Evolutionary conservation across 768 basidiomycete genomes (phyloP).

Genomic region (Amanita polypyramis): DNA sequence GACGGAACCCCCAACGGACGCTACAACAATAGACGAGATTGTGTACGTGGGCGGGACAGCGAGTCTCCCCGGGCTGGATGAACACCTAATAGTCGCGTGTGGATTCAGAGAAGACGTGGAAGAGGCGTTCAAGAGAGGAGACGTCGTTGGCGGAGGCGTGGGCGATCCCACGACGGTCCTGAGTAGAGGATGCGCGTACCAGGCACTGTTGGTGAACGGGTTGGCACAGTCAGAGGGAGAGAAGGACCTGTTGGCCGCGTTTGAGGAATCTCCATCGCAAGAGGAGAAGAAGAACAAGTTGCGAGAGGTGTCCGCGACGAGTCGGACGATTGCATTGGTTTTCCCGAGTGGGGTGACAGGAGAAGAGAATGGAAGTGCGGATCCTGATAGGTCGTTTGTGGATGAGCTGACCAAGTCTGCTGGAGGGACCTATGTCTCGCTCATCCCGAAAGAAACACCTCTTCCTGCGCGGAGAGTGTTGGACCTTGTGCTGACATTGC

Average conservation of each 20-base stretch:
- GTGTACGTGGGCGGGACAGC: conserved; percentile 74
- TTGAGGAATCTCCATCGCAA: conserved; percentile 20
- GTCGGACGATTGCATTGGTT: conserved; percentile 52
- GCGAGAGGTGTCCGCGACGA: conserved; percentile 42
- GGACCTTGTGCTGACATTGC: conserved; percentile 27
- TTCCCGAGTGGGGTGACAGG: conserved; percentile 35
- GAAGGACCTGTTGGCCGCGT: conserved; percentile 40
- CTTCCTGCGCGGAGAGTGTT: conserved; percentile 57
- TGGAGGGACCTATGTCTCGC: conserved; percentile 56
- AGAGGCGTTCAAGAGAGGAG: conserved; percentile 57
- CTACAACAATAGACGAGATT: conserved; percentile 65
- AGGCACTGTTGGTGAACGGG: conserved; percentile 51
- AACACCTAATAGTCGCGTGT: conserved; percentile 31
- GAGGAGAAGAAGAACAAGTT: conserved; percentile 18
- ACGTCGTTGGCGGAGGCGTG: conserved; percentile 58
- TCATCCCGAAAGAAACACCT: conserved; percentile 62
- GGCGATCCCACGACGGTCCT: conserved; percentile 75
- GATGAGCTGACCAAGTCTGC: conserved; percentile 22
- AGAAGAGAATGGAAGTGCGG: conserved; percentile 13
- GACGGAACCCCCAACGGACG: conserved; percentile 37
- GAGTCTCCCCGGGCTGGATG: conserved; percentile 66
- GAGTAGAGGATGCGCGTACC: conserved; percentile 66
- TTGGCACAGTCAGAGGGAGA: conserved; percentile 30
- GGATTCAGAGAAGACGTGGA: conserved; percentile 53
- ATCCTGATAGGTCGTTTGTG: conserved; percentile 17